These are phyloP conservation scores for Lichtheimia hyalospora DNA, from an alignment of 371 early-diverging fungal genomes.

Conservation along the genomic window DNA sequence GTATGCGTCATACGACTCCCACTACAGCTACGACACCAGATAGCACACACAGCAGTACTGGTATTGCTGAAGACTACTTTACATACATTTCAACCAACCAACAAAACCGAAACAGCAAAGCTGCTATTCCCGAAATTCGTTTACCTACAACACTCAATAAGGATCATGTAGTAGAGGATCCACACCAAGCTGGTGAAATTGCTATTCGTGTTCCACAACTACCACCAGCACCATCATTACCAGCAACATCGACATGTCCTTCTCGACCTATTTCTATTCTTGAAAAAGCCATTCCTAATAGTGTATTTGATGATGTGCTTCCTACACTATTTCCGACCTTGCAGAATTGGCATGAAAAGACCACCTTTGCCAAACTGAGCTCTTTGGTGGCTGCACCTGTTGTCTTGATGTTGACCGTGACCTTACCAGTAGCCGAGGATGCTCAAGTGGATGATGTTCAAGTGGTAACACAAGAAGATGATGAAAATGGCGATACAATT, in stretches of 20 bases:
- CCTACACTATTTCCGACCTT: constrained; percentile 55
- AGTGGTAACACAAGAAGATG: constrained; percentile 10
- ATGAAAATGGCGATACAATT: not conserved
- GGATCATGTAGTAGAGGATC: constrained; percentile 9
- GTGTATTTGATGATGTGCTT: constrained; percentile 10
- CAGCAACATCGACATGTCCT: not conserved
- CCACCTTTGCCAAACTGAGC: constrained; percentile 51
- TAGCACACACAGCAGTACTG: constrained; percentile 12
- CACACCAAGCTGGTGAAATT: not conserved
- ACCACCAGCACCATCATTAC: not conserved
- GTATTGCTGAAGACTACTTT: constrained; percentile 23
- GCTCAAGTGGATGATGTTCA: constrained; percentile 42
- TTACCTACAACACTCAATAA: not conserved
- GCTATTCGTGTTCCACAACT: not conserved
- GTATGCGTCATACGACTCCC: not conserved
- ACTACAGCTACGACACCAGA: constrained; percentile 11
- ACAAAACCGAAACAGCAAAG: constrained; percentile 6
- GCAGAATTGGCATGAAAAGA: constrained; percentile 50
- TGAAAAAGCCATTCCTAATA: not conserved
- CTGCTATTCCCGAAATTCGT: constrained; percentile 4
- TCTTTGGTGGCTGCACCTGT: constrained; percentile 60
- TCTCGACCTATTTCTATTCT: not conserved
- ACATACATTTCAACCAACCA: constrained; percentile 24
- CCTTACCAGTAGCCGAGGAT: constrained; percentile 61
- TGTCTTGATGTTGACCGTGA: constrained; percentile 54